phyloP scores from a whole-genome alignment of 2,329 filamentous ascomycete species.

The Paracamarosporium sp. region DNA sequence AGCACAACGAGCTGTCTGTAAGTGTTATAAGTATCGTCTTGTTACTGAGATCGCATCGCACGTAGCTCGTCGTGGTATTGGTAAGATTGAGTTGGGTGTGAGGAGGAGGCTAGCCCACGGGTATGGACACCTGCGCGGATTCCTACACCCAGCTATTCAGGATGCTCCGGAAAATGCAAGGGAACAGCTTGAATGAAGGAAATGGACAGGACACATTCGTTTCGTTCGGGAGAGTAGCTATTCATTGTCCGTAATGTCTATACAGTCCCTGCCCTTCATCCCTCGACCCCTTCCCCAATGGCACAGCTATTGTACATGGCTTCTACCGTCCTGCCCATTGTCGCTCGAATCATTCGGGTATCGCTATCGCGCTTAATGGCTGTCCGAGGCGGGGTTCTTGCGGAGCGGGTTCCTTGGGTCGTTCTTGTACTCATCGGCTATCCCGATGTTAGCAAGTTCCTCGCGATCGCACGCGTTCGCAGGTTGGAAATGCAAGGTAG shows the following conservation, averaged over 20 bases:
- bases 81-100: too few relatives aligned
- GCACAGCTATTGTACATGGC: conserved; percentile 46
- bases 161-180: too few relatives aligned
- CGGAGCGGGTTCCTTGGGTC: conserved; percentile 82
- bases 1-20: too few relatives aligned
- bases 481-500: neutral
- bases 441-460: conserved; percentile 23
- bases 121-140: too few relatives aligned
- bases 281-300: conserved; percentile 15
- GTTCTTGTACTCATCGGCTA: conserved; percentile 95
- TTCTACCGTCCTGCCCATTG: conserved; percentile 23
- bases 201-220: neutral
- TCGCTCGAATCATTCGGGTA: conserved; percentile 18
- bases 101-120: too few relatives aligned
- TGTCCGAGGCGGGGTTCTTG: conserved; percentile 39
- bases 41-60: too few relatives aligned
- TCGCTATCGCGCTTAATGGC: conserved; percentile 40
- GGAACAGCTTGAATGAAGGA: neutral
- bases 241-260: conserved; percentile 30
- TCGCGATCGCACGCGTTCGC: neutral
- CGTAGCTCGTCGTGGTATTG: too few relatives aligned
- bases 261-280: conserved; percentile 34
- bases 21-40: too few relatives aligned
- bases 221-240: conserved; percentile 11
- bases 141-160: too few relatives aligned